phyloP scores from a whole-genome alignment of 1,139 yeast genomes.

The Yamadazyma siamensis region DNA sequence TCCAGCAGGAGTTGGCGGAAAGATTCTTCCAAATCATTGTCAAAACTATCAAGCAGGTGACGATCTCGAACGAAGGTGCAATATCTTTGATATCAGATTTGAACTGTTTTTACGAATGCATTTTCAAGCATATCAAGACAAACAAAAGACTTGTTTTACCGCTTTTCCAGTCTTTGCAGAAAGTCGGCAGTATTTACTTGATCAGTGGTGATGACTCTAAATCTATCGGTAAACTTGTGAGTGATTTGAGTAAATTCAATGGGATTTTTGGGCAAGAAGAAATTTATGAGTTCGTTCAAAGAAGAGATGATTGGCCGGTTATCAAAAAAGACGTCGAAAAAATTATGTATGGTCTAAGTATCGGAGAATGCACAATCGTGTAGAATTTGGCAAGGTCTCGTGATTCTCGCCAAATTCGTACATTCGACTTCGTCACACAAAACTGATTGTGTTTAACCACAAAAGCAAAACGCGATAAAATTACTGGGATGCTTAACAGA shows the following conservation, averaged over 20 bases:
- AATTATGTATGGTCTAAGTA: conserved; percentile 89
- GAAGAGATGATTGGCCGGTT: conserved; percentile 80
- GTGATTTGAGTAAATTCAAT: conserved; percentile 81
- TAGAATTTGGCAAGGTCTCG: conserved; percentile 18
- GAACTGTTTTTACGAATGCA: conserved; percentile 72
- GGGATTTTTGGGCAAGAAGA: conserved; percentile 93
- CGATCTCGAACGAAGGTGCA: conserved; percentile 80
- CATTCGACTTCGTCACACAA: not conserved
- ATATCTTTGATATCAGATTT: conserved; percentile 71
- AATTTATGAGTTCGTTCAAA: conserved; percentile 84
- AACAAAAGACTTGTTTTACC: conserved; percentile 70
- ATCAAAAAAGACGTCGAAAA: conserved; percentile 82
- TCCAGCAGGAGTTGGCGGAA: conserved; percentile 91
- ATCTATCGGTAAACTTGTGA: conserved; percentile 78
- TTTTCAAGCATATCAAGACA: conserved; percentile 51
- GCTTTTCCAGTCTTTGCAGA: conserved; percentile 76
- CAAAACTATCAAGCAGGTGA: conserved; percentile 64
- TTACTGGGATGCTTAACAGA: too few relatives aligned
- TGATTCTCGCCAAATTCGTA: not conserved
- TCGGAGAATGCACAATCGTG: conserved; percentile 57
- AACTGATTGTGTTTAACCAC: too few relatives aligned
- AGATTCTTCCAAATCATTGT: conserved; percentile 76
- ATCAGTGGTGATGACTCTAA: conserved; percentile 76
- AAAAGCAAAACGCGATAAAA: too few relatives aligned
- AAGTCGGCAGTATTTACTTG: conserved; percentile 77